These are phyloP conservation scores for Aspergillus sp. DNA, from an alignment of 2,329 filamentous ascomycete genomes.

Conservation along the genomic window DNA sequence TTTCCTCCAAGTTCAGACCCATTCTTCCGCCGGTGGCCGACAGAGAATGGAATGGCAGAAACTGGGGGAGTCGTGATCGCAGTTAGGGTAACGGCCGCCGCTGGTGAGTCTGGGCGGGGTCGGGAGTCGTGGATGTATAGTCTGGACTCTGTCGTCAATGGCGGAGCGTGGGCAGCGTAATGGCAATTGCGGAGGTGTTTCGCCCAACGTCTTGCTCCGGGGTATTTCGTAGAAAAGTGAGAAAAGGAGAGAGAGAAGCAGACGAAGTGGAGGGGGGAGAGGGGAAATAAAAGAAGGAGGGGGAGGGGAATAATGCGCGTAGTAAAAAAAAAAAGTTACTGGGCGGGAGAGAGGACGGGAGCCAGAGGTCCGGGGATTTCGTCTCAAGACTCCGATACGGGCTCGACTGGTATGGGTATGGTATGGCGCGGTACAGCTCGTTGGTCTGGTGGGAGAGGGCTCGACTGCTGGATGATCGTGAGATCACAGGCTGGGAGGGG, in stretches of 20 bases:
- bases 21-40: constrained; percentile 54
- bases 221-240: constrained; percentile 14
- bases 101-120: constrained; percentile 26
- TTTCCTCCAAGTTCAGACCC: constrained; percentile 55
- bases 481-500: constrained; percentile 10
- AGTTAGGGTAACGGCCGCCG: constrained; percentile 24
- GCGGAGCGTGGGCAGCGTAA: constrained; percentile 28
- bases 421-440: constrained; percentile 13
- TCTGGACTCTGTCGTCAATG: constrained; percentile 33
- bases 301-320: constrained; percentile 13
- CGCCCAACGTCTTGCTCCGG: constrained; percentile 29
- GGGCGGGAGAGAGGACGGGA: constrained; percentile 26
- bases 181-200: constrained; percentile 14
- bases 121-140: constrained; percentile 21
- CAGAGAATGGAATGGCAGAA: constrained; percentile 41
- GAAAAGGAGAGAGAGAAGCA: constrained; percentile 20
- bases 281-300: constrained; percentile 24
- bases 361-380: constrained; percentile 30
- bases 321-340: constrained; percentile 20
- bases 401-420: constrained; percentile 20
- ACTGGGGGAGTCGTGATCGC: constrained; percentile 21
- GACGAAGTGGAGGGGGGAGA: constrained; percentile 21
- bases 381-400: constrained; percentile 27
- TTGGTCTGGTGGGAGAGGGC: background rate
- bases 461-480: constrained; percentile 3